A percentile compares a stretch with the other conserved stretches of the same genome.
phyloP scores from a whole-genome alignment of 2,329 filamentous ascomycete species.

The Epichloe amarillans region DNA sequence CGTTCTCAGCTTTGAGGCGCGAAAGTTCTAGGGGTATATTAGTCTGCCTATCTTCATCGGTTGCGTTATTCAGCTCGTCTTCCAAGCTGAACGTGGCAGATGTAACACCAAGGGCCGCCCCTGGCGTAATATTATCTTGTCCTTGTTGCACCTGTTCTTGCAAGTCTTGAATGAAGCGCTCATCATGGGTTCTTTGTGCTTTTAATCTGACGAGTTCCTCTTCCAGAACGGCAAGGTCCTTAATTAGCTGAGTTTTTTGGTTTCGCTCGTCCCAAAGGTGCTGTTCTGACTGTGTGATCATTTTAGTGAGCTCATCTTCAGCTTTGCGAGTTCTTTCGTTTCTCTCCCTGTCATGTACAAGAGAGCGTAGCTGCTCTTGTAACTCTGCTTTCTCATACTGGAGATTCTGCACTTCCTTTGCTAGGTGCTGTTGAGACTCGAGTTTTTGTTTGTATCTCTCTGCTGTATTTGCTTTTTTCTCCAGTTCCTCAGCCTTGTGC shows the following conservation, averaged over 20 bases:
- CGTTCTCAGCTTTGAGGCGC: slow-evolving; percentile 48
- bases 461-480: slow-evolving; percentile 51
- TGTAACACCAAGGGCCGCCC: slow-evolving; percentile 7
- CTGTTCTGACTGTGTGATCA: slow-evolving; percentile 28
- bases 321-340: slow-evolving; percentile 21
- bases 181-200: slow-evolving; percentile 34
- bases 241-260: slow-evolving; percentile 31
- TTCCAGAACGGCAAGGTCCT: slow-evolving; percentile 30
- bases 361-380: slow-evolving; percentile 30
- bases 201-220: slow-evolving; percentile 34
- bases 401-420: slow-evolving; percentile 41
- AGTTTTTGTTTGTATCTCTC: slow-evolving; percentile 52
- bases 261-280: slow-evolving; percentile 29
- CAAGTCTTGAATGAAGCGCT: slow-evolving; percentile 42
- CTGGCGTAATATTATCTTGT: slow-evolving; percentile 12
- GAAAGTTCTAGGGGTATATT: slow-evolving; percentile 39
- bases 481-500: slow-evolving; percentile 43
- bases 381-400: slow-evolving; percentile 41
- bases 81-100: slow-evolving; percentile 34
- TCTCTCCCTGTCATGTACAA: slow-evolving; percentile 23
- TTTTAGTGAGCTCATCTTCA: slow-evolving; percentile 26
- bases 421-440: slow-evolving; percentile 40
- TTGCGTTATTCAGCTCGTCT: slow-evolving; percentile 43
- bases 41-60: slow-evolving; percentile 22
- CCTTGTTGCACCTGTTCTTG: slow-evolving; percentile 41